A percentile compares a stretch with the other conserved stretches of the same genome.
phyloP scores from a whole-genome alignment of 768 basidiomycete species.

The Russula sp. region DNA sequence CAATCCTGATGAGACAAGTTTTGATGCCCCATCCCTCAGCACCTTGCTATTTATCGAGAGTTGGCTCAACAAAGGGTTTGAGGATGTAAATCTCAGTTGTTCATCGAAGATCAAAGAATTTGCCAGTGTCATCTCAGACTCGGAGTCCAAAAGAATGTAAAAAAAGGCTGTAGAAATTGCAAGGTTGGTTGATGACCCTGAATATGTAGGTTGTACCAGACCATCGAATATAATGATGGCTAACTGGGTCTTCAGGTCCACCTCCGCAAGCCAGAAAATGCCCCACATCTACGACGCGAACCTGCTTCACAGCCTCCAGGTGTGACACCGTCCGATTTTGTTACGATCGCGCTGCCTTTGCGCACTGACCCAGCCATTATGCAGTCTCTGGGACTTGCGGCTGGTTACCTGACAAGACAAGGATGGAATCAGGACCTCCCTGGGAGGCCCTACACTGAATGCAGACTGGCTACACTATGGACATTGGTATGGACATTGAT shows the following conservation, averaged over 20 bases:
- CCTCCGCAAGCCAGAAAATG: background rate
- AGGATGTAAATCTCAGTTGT: slow-evolving; percentile 7
- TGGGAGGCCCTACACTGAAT: too few species aligned
- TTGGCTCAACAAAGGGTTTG: slow-evolving; percentile 18
- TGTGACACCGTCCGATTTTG: background rate
- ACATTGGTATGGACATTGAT: too few species aligned
- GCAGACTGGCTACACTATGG: too few species aligned
- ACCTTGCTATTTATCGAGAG: slow-evolving; percentile 14
- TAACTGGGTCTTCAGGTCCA: slow-evolving; percentile 2
- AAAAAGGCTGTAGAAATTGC: slow-evolving; percentile 2
- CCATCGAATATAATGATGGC: background rate
- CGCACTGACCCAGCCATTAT: too few species aligned
- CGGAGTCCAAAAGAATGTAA: slow-evolving; percentile 8
- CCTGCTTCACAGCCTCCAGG: background rate
- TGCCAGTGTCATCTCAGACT: background rate
- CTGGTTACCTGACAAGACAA: too few species aligned
- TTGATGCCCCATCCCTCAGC: background rate
- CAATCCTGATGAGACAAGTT: too few species aligned
- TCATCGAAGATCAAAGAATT: slow-evolving; percentile 7
- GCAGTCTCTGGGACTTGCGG: too few species aligned
- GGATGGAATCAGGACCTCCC: too few species aligned
- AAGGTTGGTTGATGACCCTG: background rate
- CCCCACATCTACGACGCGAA: background rate
- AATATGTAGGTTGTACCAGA: background rate
- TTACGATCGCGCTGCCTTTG: too few species aligned